Evolutionary conservation across 306 rosid genomes (phyloP).

Genomic region (Hippophae tibetana): DNA sequence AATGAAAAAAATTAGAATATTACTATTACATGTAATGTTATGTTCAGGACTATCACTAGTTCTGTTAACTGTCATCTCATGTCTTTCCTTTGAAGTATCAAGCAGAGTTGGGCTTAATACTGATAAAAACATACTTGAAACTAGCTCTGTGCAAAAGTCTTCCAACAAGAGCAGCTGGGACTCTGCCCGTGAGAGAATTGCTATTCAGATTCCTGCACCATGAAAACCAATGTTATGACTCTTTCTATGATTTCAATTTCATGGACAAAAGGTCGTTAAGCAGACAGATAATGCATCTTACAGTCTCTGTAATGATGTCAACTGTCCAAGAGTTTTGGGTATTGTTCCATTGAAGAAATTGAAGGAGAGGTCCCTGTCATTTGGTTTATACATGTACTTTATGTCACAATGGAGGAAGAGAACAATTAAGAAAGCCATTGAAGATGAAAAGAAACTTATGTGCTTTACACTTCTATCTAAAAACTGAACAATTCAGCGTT

Average conservation of each 20-base stretch:
- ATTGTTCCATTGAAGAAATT: slow-evolving; percentile 79
- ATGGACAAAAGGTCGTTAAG: not conserved
- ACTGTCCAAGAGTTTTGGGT: slow-evolving; percentile 84
- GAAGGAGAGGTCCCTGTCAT: slow-evolving; percentile 79
- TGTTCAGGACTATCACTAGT: slow-evolving; percentile 1
- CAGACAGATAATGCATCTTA: slow-evolving; percentile 33
- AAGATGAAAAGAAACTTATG: not conserved
- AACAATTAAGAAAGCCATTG: not conserved
- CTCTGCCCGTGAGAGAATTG: slow-evolving; percentile 68
- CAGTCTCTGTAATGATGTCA: slow-evolving; percentile 58
- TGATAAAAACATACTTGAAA: slow-evolving; percentile 65
- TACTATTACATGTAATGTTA: slow-evolving; percentile 1
- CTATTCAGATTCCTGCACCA: slow-evolving; percentile 78
- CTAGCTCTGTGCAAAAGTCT: slow-evolving; percentile 94
- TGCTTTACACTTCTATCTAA: not conserved
- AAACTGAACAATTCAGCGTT: no score
- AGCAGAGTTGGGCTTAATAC: not conserved
- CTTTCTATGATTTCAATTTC: slow-evolving; percentile 6
- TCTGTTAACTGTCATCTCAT: not conserved
- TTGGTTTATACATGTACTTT: slow-evolving; percentile 18
- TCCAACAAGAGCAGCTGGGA: slow-evolving; percentile 73
- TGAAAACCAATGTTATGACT: slow-evolving; percentile 17
- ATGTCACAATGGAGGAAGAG: slow-evolving; percentile 11
- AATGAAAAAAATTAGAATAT: slow-evolving; percentile 13
- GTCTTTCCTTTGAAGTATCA: not conserved